Percentiles rank a stretch among this genome's conserved stretches.
These are phyloP conservation scores for Curvularia sp. DNA, from an alignment of 2,329 filamentous ascomycete species.

Conservation along the genomic window DNA sequence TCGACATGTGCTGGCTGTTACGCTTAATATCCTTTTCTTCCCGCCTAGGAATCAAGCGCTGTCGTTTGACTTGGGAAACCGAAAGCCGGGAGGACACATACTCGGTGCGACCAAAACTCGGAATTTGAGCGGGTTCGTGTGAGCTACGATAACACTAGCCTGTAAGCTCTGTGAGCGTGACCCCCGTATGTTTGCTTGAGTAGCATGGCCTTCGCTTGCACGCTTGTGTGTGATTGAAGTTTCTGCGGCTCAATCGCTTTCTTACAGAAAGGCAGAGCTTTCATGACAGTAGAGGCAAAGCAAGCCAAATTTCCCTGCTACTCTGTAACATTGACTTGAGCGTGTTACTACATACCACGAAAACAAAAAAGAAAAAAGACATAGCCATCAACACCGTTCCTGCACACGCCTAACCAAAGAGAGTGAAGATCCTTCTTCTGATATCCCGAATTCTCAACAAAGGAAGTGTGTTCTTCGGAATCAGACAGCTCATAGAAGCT, in stretches of 20 bases:
- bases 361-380: conserved; percentile 25
- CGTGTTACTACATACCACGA: conserved; percentile 38
- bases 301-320: conserved; percentile 6
- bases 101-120: conserved; percentile 1
- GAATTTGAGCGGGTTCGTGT: conserved; percentile 1
- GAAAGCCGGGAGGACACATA: background rate
- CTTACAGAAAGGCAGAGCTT: background rate
- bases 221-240: conserved; percentile 1
- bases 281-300: conserved; percentile 4
- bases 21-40: conserved; percentile 4
- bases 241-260: conserved; percentile 2
- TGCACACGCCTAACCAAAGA: conserved; percentile 35
- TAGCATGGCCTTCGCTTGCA: background rate
- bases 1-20: background rate
- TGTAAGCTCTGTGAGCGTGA: background rate
- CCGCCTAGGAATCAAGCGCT: background rate
- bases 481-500: conserved; percentile 20
- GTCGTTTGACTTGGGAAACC: background rate
- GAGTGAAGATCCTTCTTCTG: conserved; percentile 30
- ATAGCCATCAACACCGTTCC: conserved; percentile 34
- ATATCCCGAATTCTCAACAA: conserved; percentile 20
- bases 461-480: conserved; percentile 15
- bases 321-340: conserved; percentile 16
- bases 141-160: background rate
- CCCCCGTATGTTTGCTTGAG: background rate